Base-by-base conservation (phyloP, 148 eudicot species). In the Limonium bicolor region DNA sequence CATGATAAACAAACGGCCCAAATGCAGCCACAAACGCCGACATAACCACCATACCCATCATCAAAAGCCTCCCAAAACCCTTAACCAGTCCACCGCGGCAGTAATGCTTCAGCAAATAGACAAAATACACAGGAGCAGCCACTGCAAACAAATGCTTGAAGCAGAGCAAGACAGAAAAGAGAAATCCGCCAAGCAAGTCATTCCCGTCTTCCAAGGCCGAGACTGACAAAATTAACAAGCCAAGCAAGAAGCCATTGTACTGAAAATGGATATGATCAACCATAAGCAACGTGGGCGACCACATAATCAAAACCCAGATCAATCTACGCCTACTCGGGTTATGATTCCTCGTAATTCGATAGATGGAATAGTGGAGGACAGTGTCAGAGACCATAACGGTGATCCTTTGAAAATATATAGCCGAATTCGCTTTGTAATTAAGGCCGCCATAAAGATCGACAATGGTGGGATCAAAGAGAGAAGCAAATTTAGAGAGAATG, bases 191-290 rank as follows among this genome's bases (percentile, higher is more conserved):
- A 32, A 75, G 12, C 80, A 90, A 67, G 54, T 90, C 95, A 28
- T 48, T 84, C 45, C 85, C 93, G 27, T 80, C 85, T 48, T 68
- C 50, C 73, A 90, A 56, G 5, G 34, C 72, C n/a, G 72, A 58
- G 59, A 84, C 51, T 7, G 97, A 90, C 5, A 90, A 1, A 54
- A 90, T 25, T 50, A 90, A 56, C 54, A 75, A 43, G 25, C 97
- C 95, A 58, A 84, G 45, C 27, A 88, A 50, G 62, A 90, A 72
- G 62, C 97, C 97, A 60, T 90, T 90, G 48, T 90, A 90, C 84
- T 90, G 97, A 62, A 83, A 90, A 66, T 83, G 97, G 59, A 88
- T 15, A 56, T 83, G 97, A 44, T 88, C 97, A 42, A 88, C 94
- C 36, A 90, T 84, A 36, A 84, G 33, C 64, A 90, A 51, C 44